Evolutionary conservation across 2,329 filamentous ascomycete genomes (phyloP).

Genomic region (Neonectria punicea): DNA sequence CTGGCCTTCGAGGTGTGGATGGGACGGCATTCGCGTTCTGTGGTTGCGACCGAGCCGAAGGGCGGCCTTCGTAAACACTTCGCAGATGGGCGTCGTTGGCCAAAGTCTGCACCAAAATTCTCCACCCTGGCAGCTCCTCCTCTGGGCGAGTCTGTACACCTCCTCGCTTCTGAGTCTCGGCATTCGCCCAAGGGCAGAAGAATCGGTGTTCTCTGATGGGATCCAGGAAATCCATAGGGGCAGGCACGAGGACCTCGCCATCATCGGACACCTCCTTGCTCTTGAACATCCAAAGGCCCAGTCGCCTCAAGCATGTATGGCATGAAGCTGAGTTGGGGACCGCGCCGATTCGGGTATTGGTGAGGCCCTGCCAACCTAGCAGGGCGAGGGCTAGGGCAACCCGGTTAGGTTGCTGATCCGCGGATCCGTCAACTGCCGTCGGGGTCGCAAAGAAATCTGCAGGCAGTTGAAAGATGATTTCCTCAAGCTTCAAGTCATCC

Average conservation of each 20-base stretch:
- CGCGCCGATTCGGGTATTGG: slow-evolving; percentile 63
- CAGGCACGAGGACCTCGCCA: slow-evolving; percentile 64
- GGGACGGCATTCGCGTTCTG: slow-evolving; percentile 29
- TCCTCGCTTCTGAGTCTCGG: slow-evolving; percentile 64
- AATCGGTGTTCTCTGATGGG: slow-evolving; percentile 79
- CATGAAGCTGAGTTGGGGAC: slow-evolving; percentile 82
- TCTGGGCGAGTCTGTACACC: slow-evolving; percentile 48
- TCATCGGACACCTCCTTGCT: slow-evolving; percentile 72
- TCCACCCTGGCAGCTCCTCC: slow-evolving; percentile 63
- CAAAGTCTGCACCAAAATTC: slow-evolving; percentile 63
- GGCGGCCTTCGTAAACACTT: slow-evolving; percentile 47
- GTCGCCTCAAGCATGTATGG: slow-evolving; percentile 84
- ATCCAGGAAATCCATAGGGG: slow-evolving; percentile 75
- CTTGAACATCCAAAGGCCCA: slow-evolving; percentile 95
- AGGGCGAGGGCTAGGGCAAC: slow-evolving; percentile 76
- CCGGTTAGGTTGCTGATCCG: slow-evolving; percentile 58
- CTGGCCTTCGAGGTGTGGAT: slow-evolving; percentile 35
- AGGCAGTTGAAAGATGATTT: slow-evolving; percentile 61
- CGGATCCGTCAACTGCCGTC: slow-evolving; percentile 45
- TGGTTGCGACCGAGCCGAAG: slow-evolving; percentile 30
- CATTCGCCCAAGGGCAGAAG: slow-evolving; percentile 84
- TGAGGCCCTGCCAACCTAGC: slow-evolving; percentile 79
- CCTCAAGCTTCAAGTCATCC: slow-evolving; percentile 61
- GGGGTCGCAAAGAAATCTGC: slow-evolving; percentile 64
- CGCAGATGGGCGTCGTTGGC: slow-evolving; percentile 68